Base-by-base conservation (phyloP, 2,329 filamentous ascomycete species). In the Neoscytalidium dimidiatum region DNA sequence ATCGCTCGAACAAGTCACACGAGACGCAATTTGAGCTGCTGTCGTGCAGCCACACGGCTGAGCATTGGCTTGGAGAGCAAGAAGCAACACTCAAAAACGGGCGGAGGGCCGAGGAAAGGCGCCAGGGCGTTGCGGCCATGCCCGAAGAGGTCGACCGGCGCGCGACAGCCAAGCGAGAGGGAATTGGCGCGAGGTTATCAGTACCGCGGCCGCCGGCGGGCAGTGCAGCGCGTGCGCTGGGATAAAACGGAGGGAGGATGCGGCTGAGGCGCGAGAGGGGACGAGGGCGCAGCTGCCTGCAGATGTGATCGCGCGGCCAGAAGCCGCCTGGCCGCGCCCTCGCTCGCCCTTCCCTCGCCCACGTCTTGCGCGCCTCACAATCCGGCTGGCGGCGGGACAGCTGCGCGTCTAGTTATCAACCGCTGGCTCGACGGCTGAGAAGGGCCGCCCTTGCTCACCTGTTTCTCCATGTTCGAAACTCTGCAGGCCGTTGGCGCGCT, bases 401-500 rank as follows among this genome's bases (percentile, higher is more conserved):
- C 29, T 41, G 35, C 9, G 28, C 57, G 41, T 23, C 19, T 28
- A 21, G 43, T 62, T 62, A 49, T 62, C 58, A 49, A 21, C 58
- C 28, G 58, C 43, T 21, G 29, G 23, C 8, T 21, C 33, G 21
- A 60, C 58, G 19, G 13, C 44, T 28, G 44, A 5, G 23, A n/a
- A n/a, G n/a, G n/a, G n/a, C n/a, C n/a, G 26, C 41, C 23, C 26
- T 35, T 29, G 26, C 46, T 21, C 62, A 43, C 31, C 28, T 28
- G 35, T n/a, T 14, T 28, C 26, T 3, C 38, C 5, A 64, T 52
- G 35, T 19, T 57, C 61, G 62, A 60, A 41, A 49, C 19, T 17
- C 26, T 60, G 65, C 60, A 52, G 46, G 48, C 41, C 35, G 26
- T 35, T n/a, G 26, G 31, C 35, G 35, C 31, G 38, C 51, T 66